A percentile compares a stretch with the other conserved stretches of the same genome.
Evolutionary conservation across 148 eudicot genomes (phyloP).

Genomic region (Cornus controversa): DNA sequence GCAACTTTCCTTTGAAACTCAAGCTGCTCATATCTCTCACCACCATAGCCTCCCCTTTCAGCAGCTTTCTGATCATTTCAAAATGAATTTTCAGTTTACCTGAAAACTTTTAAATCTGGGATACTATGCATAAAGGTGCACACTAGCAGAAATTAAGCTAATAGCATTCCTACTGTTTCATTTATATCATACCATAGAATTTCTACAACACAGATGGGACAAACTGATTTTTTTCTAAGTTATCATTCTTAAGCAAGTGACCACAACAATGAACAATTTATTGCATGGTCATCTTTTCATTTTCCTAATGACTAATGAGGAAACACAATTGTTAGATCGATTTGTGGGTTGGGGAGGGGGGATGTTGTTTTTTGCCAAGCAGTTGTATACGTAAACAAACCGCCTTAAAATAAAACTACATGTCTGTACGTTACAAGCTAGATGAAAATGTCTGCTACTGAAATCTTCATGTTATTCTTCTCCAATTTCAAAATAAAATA

Average conservation of each 20-base stretch:
- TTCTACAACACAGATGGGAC: background rate
- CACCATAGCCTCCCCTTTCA: constrained; percentile 96
- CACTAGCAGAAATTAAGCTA: too few relatives aligned
- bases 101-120: background rate
- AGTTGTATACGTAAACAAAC: too few relatives aligned
- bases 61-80: constrained; percentile 73
- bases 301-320: background rate
- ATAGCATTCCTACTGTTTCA: too few relatives aligned
- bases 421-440: too few relatives aligned
- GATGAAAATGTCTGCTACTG: background rate
- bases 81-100: constrained; percentile 7
- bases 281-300: background rate
- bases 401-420: too few relatives aligned
- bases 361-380: too few relatives aligned
- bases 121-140: too few relatives aligned
- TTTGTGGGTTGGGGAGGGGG: too few relatives aligned
- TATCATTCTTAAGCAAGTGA: background rate
- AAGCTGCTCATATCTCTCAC: constrained; percentile 91
- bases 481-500: background rate
- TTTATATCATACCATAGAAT: background rate
- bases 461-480: background rate
- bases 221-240: background rate
- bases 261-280: background rate
- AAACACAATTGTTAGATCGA: background rate
- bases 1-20: constrained; percentile 87